Base-by-base conservation (phyloP, 768 basidiomycete species). In the Boletus rex-veris region DNA sequence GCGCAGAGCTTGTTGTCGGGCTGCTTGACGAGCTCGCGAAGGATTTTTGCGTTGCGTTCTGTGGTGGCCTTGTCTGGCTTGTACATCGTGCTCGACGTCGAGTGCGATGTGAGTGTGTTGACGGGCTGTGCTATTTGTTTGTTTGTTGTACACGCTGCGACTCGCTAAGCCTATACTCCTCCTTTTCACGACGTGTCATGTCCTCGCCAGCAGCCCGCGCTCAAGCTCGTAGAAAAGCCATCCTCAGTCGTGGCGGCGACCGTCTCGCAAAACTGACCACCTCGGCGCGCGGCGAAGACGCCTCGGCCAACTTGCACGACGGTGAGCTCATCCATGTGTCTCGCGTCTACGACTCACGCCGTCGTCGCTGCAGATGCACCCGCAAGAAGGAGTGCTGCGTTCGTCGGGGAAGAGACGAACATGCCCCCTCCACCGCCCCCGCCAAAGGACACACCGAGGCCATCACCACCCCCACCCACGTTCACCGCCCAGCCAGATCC, bases 1-100 rank as follows among this genome's bases (percentile, higher is more conserved):
- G 92, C 92, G 59, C 96, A 99, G 38, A 89, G 71, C 72, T 93
- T 98, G 75, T 98, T 99, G 58, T 95, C 92, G 16, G 90, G 87
- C 43, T 76, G 77, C 69, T 91, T 97, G 48, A 99, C 83, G 30
- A 98, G 79, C 61, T 92, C 96, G 43, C 93, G 79, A 12, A 99
- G 81, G 6, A 82, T 86, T 52, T 80, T 80, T 18, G 92, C 75
- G 66, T 92, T 83, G 54, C 82, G 75, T 54, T 96, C 94, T 5
- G 88, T 90, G 0, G 88, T 93, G 0, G 88, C 82, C 66, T 90
- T 93, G 75, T 96, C 93, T 75, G 88, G 87, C 52, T 73, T 74
- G 40, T 76, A 62, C 67, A 77, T 76, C 59, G 63, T 68, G 55
- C 58, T 64, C 24, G 28, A 21, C 11, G 50, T 46, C 11, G 12